phyloP scores from a whole-genome alignment of 768 basidiomycete species.

The Pleurotus platypus region DNA sequence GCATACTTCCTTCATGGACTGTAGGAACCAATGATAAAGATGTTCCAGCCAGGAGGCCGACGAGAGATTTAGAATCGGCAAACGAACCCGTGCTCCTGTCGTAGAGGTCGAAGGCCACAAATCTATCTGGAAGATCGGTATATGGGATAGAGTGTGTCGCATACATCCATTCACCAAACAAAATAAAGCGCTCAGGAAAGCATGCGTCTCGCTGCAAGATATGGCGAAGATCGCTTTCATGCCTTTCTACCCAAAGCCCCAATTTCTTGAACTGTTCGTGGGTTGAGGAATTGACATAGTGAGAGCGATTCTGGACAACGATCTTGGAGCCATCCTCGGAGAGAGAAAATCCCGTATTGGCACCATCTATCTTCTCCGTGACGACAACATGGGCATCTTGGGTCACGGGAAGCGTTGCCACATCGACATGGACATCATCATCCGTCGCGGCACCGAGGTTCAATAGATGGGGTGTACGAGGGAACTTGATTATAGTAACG shows the following conservation, averaged over 20 bases:
- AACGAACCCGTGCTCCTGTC: conserved; percentile 45
- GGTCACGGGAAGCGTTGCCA: conserved; percentile 11
- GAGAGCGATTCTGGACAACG: conserved; percentile 59
- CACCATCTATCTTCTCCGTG: conserved; percentile 66
- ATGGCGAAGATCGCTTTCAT: conserved; percentile 36
- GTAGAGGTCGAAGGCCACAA: conserved; percentile 59
- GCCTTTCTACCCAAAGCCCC: conserved; percentile 48
- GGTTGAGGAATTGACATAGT: conserved; percentile 50
- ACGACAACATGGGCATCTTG: conserved; percentile 36
- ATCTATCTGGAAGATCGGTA: conserved; percentile 47
- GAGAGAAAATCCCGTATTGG: conserved; percentile 64
- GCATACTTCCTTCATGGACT: conserved; percentile 39
- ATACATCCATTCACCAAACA: conserved; percentile 64
- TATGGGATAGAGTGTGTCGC: conserved; percentile 62
- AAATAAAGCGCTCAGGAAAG: conserved; percentile 54
- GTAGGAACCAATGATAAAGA: conserved; percentile 40
- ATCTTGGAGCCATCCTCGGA: conserved; percentile 41
- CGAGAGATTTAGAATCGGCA: conserved; percentile 31
- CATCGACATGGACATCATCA: conserved; percentile 45
- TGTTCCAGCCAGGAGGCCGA: conserved; percentile 31
- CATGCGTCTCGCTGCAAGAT: conserved; percentile 45
- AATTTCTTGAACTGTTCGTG: conserved; percentile 63
- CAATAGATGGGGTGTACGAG: conserved; percentile 57
- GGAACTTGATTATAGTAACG: conserved; percentile 49
- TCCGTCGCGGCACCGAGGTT: conserved; percentile 52